Base-by-base conservation (phyloP, 116 monocot species). In the Zostera marina region DNA sequence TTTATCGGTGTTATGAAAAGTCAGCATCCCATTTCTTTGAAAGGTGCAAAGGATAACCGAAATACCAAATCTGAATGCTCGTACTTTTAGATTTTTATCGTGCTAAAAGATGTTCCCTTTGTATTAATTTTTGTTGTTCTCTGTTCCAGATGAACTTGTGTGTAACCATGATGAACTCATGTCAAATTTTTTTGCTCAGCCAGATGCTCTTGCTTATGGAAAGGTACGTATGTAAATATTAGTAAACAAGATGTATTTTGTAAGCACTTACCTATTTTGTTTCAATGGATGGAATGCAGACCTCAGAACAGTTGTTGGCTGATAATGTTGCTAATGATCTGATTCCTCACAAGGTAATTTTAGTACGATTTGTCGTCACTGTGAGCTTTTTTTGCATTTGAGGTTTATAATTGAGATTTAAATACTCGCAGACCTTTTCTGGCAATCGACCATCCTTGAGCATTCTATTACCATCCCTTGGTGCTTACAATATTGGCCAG, bases 161-260 rank as follows among this genome's bases (percentile, higher is more conserved):
- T 88, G 74, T 56, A 94, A 94, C 71, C 94, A 94, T 76, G 94
- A 94, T 70, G 94, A 94, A 41, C 81, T 94, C 22, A 94, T 94
- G 94, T 94, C 94, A 20, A 94, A 94, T 68, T 94, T 94, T 57
- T 94, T 94, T 76, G 94, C 94, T 44, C 94, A 94, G 53, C 94
- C 94, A 59, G 94, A 94, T 82, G 94, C 94, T 38, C 94, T 94
- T 73, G 94, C 94, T 63, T 94, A 85, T 67, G 94, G 94, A 55
- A 94, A 94, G 79, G 94, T 94, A 64, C 16, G 54, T 24, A 54
- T 3, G 5, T 32, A 32, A 5, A 32, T 26, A 55, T 32, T 55
- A 21, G 55, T 38, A 32, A 32, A 32, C 22, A 26, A 45, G 47
- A 14, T 64, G 58, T 25, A 14, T 11, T 47, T 26, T 61, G 44